A percentile compares a stretch with the other conserved stretches of the same genome.
Conservation (phyloP, 176 grass and related monocot genomes). For the Puya raimondii region DNA sequence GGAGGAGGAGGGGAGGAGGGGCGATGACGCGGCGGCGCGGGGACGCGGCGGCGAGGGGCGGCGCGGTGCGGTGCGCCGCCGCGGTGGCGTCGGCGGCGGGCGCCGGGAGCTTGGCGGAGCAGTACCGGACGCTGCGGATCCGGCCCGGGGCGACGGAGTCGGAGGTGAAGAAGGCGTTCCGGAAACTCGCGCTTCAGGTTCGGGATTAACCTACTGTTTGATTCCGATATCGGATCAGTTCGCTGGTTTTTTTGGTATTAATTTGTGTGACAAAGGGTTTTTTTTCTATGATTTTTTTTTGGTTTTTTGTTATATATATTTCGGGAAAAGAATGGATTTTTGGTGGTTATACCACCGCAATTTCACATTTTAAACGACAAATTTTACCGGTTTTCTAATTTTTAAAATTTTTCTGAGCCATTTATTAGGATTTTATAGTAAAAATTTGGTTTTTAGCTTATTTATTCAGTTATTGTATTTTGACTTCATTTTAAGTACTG, state of each 20-base stretch:
- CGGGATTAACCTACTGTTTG: neutral
- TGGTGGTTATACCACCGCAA: no score
- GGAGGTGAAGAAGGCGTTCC: slow-evolving; percentile 61
- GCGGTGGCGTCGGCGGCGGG: neutral
- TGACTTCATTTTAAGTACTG: no score
- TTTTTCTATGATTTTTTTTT: neutral
- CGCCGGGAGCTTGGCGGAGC: slow-evolving; percentile 9
- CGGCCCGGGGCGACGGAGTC: slow-evolving; percentile 25
- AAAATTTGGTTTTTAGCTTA: no score
- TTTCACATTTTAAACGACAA: no score
- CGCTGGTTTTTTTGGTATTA: neutral
- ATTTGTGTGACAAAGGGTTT: neutral
- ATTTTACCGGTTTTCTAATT: no score
- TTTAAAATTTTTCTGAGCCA: no score
- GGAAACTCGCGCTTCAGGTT: slow-evolving; percentile 41
- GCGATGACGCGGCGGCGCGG: neutral
- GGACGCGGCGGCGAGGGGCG: neutral
- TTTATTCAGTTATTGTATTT: no score
- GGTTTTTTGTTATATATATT: no score
- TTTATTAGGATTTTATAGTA: no score
- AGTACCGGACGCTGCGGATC: slow-evolving; percentile 39
- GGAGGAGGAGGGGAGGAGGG: neutral
- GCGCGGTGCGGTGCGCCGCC: neutral
- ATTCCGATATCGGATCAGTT: neutral
- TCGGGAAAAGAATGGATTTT: no score